Evolutionary conservation across 352 stramenopile genomes (phyloP), one percentile per base, ranked within the genome.

Genomic region (Pythium phragmitis): DNA sequence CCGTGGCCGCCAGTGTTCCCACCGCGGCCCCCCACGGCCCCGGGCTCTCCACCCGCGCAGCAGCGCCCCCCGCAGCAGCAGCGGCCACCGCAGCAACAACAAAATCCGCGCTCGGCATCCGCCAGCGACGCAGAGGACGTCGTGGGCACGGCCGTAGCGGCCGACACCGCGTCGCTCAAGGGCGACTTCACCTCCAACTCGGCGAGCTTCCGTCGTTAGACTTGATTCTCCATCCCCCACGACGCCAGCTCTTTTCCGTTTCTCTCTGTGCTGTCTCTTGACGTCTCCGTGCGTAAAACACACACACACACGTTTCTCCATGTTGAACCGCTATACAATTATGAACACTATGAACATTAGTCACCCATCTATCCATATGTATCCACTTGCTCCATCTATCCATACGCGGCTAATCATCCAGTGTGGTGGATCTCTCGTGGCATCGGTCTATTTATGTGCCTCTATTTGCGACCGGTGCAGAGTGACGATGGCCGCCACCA

Each of bases 11-110:
- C 34, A 39, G 11, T 14, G 11, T 39, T 39, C 34, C 34, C 34
- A 0, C 7, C 34, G 11, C 7, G 34, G 34, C 34, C 7, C 34
- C 34, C 26, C 26, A 30, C 26, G 34, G 34, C 34, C 7, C 11
- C 34, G 7, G 11, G 48, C 16, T 17, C 41, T 14, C 8, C 42
- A 19, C 51, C 61, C 5, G 57, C 55, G 51, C 62, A 68, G 41
- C 62, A 63, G 39, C 61, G 46, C 7, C 54, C 16, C 12, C 61
- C 60, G 39, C 52, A 58, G 37, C 60, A 51, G 11, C 60, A 57
- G 42, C 34, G 11, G 7, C 34, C 11, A 13, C 39, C 30, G 39
- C 41, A 47, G 14, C 41, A 47, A 14, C 41, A 47, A 14, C 41
- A n/a, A 21, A 43, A 17, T 11, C 36, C 4, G 4, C 21, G 8